Evolutionary conservation across 148 eudicot genomes (phyloP).

Genomic region (Simmondsia chinensis): DNA sequence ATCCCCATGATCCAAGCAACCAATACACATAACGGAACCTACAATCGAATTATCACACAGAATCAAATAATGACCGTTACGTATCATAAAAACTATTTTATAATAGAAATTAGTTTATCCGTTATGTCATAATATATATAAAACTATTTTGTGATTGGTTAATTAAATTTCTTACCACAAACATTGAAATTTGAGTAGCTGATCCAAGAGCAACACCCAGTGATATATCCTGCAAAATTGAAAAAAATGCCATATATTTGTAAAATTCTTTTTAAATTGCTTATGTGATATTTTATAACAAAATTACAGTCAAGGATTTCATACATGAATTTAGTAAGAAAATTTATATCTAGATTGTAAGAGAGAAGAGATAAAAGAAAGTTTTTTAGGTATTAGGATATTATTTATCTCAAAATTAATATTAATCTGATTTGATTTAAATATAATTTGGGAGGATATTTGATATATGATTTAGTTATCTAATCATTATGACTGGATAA

Average conservation of each 20-base stretch:
- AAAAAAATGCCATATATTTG: too few relatives aligned
- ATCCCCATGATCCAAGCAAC: slow-evolving; percentile 62
- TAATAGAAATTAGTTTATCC: too few relatives aligned
- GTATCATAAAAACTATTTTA: too few relatives aligned
- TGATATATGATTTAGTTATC: too few relatives aligned
- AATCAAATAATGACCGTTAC: background rate
- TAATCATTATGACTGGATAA: too few relatives aligned
- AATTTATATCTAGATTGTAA: background rate
- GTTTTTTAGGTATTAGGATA: background rate
- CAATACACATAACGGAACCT: slow-evolving; percentile 72
- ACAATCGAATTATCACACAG: background rate
- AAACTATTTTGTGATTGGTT: background rate
- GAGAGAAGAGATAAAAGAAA: background rate
- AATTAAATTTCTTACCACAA: slow-evolving; percentile 51
- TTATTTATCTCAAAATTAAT: too few relatives aligned
- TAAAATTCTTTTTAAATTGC: too few relatives aligned
- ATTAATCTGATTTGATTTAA: too few relatives aligned
- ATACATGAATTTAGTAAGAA: background rate
- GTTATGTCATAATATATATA: background rate
- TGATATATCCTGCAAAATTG: slow-evolving; percentile 72
- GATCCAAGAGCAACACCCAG: slow-evolving; percentile 92
- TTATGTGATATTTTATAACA: too few relatives aligned
- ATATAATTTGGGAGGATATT: too few relatives aligned
- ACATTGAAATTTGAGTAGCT: slow-evolving; percentile 82
- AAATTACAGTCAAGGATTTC: background rate